Conservation (phyloP, 345 rosid genomes). For the Kernera saxatilis region DNA sequence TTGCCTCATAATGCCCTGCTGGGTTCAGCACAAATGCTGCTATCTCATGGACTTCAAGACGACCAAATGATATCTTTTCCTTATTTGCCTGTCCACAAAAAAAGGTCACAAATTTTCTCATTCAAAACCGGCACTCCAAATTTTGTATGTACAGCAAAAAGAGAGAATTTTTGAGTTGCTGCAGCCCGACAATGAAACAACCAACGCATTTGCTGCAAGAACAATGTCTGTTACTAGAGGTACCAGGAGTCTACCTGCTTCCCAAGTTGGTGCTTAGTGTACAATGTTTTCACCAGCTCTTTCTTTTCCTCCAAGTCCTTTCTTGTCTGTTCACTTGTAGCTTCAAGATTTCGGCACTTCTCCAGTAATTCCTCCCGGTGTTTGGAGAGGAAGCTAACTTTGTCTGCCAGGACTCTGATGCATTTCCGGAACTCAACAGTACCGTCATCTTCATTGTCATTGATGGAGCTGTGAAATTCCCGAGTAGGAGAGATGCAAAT, state of each 20-base stretch:
- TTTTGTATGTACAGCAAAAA: not conserved
- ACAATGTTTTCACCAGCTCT: conserved; percentile 70
- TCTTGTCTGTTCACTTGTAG: conserved; percentile 59
- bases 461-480: conserved; percentile 49
- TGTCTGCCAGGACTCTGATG: conserved; percentile 68
- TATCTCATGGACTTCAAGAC: conserved; percentile 82
- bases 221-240: not conserved
- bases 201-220: not conserved
- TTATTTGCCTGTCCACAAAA: conserved; percentile 64
- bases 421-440: conserved; percentile 67
- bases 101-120: not conserved
- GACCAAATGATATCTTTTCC: conserved; percentile 83
- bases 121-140: not conserved
- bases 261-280: conserved; percentile 83
- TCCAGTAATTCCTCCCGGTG: conserved; percentile 75
- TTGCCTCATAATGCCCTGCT: conserved; percentile 81
- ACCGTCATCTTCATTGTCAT: conserved; percentile 75
- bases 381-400: conserved; percentile 68
- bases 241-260: conserved; percentile 67
- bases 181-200: not conserved
- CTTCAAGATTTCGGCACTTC: conserved; percentile 61
- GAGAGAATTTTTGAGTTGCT: not conserved
- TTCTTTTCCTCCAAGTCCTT: conserved; percentile 82
- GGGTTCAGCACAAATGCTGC: conserved; percentile 88
- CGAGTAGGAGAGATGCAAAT: conserved; percentile 16